Evolutionary conservation across 2,329 filamentous ascomycete species (phyloP), one percentile per base, ranked within the genome.

Genomic region (Ceratocystis papillata): DNA sequence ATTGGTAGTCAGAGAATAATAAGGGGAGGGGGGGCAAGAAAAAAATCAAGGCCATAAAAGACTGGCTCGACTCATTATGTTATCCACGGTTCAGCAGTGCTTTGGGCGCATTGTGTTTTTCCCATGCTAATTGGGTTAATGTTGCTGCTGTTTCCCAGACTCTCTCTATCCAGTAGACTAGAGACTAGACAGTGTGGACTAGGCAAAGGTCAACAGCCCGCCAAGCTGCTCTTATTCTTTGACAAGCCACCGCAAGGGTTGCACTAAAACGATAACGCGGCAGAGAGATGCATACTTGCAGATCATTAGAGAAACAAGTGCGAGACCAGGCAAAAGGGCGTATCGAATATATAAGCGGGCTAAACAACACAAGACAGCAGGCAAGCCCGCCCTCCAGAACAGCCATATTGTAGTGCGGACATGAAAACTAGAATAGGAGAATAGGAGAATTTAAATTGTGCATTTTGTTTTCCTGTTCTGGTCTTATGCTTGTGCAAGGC

Each of bases 251-350:
- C 55, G 55, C 55, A 37, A 59, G 55, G 12, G 55, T 59, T 33
- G 55, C 55, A 59, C 15, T 28, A 37, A 59, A 8, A n/a, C 25
- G 17, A 59, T 59, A 33, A 33, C 4, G 30, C 55, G 55, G 55
- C 33, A 59, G 28, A 59, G 55, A 59, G 33, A 59, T 59, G 55
- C 55, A 59, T 59, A 37, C n/a, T n/a, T 59, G 55, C 55, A 59
- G 55, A 59, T 59, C 55, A 59, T 59, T 12, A 25, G 25, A n/a
- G 28, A 17, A 59, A 5, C 12, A 28, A 59, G 28, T n/a, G 8
- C 8, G 22, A 53, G 3, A 2, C 20, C 8, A 25, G 37, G 37
- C 37, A 41, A 12, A 41, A 41, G 37, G 37, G 12, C 37, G 37
- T 41, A 41, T 41, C 10, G 37, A 41, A 10, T 41, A 41, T 41